Conservation (phyloP, 768 basidiomycete species). For the Boletus sensibilis region DNA sequence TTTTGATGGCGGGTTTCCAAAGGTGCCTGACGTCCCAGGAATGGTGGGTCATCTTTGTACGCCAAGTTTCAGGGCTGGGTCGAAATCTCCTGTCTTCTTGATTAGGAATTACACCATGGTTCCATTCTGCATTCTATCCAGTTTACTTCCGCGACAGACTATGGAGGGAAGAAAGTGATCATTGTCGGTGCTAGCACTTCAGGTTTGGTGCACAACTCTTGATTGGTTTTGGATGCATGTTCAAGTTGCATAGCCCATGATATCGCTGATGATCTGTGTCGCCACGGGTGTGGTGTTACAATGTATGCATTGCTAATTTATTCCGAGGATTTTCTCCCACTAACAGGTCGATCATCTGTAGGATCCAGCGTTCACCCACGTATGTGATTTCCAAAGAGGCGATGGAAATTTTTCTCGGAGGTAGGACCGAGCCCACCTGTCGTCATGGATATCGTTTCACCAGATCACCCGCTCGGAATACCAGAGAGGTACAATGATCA, state of each 20-base stretch:
- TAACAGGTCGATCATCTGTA: not conserved
- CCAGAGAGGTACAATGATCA: constrained; percentile 28
- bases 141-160: constrained; percentile 45
- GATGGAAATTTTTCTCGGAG: constrained; percentile 5
- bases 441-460: not conserved
- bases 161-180: constrained; percentile 60
- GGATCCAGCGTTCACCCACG: constrained; percentile 32
- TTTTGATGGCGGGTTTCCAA: constrained; percentile 44
- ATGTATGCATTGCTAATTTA: constrained; percentile 14
- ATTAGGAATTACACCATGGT: constrained; percentile 51
- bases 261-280: constrained; percentile 36
- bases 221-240: not conserved
- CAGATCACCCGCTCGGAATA: not conserved
- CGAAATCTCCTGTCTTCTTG: not conserved
- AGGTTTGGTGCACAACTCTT: constrained; percentile 30
- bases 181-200: constrained; percentile 66
- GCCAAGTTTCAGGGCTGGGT: not conserved
- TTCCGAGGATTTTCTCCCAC: constrained; percentile 31
- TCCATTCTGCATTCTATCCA: constrained; percentile 51
- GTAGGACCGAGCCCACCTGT: constrained; percentile 2
- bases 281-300: constrained; percentile 30
- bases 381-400: constrained; percentile 24
- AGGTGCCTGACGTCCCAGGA: constrained; percentile 46
- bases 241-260: constrained; percentile 34
- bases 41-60: constrained; percentile 29